phyloP scores from a whole-genome alignment of 805 yeast species.

The Ogataea salicorniae region DNA sequence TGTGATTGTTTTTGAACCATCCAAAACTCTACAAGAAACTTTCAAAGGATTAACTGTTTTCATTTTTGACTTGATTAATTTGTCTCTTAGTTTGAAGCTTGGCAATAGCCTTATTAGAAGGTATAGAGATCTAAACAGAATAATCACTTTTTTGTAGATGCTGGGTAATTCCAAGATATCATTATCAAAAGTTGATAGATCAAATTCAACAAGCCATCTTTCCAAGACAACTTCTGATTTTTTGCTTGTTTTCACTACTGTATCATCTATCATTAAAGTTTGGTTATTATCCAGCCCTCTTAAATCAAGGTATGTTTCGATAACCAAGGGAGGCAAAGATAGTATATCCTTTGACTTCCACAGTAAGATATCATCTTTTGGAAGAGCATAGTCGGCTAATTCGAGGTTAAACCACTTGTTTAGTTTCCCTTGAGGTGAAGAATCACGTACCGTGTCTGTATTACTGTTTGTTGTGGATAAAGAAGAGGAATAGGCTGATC shows the following conservation, averaged over 20 bases:
- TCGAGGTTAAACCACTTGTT: constrained; percentile 65
- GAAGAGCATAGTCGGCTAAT: constrained; percentile 31
- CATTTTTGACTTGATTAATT: constrained; percentile 30
- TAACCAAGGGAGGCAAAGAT: constrained; percentile 71
- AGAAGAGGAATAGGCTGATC: constrained; percentile 14
- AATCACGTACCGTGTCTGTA: background rate
- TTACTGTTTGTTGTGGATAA: constrained; percentile 6
- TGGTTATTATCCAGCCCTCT: constrained; percentile 21
- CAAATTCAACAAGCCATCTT: constrained; percentile 87
- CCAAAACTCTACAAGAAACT: constrained; percentile 58
- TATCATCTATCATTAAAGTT: constrained; percentile 23
- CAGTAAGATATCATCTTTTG: constrained; percentile 51
- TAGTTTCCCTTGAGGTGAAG: constrained; percentile 23
- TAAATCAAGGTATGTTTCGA: constrained; percentile 59
- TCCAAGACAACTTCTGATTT: constrained; percentile 88
- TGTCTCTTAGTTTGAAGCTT: constrained; percentile 51
- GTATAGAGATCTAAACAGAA: constrained; percentile 69
- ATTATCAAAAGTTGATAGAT: constrained; percentile 37
- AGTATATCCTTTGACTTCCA: constrained; percentile 51
- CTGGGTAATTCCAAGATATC: constrained; percentile 53
- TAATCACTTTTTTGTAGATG: constrained; percentile 68
- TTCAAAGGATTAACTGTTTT: constrained; percentile 31
- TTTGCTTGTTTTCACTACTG: constrained; percentile 54
- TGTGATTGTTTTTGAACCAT: constrained; percentile 73
- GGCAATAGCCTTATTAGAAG: constrained; percentile 69